Percentiles rank a stretch among this genome's conserved stretches.
phyloP scores from a whole-genome alignment of 2,329 filamentous ascomycete genomes.

The Teratosphaeria pseudoeucalypti region DNA sequence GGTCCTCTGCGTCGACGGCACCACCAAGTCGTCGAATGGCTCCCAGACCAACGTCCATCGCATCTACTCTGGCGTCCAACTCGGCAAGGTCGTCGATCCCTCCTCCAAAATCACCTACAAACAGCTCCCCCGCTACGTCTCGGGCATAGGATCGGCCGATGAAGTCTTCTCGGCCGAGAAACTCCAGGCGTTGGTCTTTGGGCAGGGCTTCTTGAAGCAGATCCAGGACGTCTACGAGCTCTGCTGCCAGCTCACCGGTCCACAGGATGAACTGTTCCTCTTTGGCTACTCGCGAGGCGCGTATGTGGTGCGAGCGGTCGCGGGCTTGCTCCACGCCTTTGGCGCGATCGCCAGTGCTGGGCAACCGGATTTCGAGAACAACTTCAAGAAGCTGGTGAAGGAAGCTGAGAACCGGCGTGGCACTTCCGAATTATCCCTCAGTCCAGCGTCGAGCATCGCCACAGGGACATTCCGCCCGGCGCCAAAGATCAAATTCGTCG shows the following conservation, averaged over 20 bases:
- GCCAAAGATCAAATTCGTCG: conserved; percentile 30
- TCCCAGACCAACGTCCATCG: conserved; percentile 11
- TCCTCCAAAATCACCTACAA: conserved; percentile 3
- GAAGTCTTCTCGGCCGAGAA: conserved; percentile 8
- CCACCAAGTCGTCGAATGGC: conserved; percentile 3
- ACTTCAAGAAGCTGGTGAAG: conserved; percentile 20
- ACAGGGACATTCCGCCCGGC: conserved; percentile 10
- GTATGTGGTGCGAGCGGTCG: conserved; percentile 31
- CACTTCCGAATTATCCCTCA: conserved; percentile 2
- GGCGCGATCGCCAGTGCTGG: conserved; percentile 17
- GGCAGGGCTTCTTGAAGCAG: conserved; percentile 12
- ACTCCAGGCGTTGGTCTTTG: conserved; percentile 9
- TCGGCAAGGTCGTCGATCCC: conserved; percentile 6
- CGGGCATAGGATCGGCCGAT: conserved; percentile 10
- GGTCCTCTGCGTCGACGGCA: conserved; percentile 16
- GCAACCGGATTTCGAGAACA: conserved; percentile 16
- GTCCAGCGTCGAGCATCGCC: conserved; percentile 9
- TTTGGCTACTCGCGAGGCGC: conserved; percentile 33
- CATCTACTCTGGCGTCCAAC: conserved; percentile 9
- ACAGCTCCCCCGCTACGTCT: conserved; percentile 10
- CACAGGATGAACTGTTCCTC: conserved; percentile 30
- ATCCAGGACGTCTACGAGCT: conserved; percentile 16
- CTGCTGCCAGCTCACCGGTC: conserved; percentile 11
- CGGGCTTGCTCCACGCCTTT: conserved; percentile 29
- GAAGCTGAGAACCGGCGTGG: conserved; percentile 7